These are phyloP conservation scores for Hirsutella minnesotensis DNA, from an alignment of 2,329 filamentous ascomycete genomes.

Conservation along the genomic window DNA sequence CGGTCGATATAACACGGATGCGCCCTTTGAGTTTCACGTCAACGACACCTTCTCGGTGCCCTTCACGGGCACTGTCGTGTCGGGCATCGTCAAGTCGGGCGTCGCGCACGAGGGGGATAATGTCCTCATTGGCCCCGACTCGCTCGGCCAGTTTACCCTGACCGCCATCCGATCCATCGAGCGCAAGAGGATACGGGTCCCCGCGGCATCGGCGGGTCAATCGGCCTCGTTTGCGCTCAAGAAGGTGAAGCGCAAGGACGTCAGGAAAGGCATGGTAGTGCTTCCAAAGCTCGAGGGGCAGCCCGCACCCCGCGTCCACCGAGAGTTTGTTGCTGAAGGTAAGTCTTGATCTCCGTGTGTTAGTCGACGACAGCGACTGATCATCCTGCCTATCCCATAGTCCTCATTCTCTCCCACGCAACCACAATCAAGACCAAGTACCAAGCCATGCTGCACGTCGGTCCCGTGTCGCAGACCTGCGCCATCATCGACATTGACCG, in stretches of 20 bases:
- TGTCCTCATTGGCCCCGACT: constrained; percentile 81
- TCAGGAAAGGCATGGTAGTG: constrained; percentile 96
- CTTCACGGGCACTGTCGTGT: constrained; percentile 92
- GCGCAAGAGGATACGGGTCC: constrained; percentile 81
- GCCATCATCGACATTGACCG: constrained; percentile 95
- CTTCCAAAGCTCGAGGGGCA: constrained; percentile 70
- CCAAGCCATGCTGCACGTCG: constrained; percentile 96
- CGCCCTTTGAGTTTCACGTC: constrained; percentile 86
- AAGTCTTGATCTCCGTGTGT: constrained; percentile 15
- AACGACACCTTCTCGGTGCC: constrained; percentile 98
- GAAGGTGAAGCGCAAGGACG: constrained; percentile 77
- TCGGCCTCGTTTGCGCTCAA: constrained; percentile 87
- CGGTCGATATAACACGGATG: constrained; percentile 79
- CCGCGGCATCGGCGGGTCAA: constrained; percentile 80
- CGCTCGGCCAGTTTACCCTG: constrained; percentile 75
- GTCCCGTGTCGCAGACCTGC: constrained; percentile 88
- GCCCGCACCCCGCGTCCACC: constrained; percentile 56
- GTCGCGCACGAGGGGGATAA: constrained; percentile 84
- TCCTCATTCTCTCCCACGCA: constrained; percentile 87
- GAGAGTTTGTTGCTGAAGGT: constrained; percentile 72
- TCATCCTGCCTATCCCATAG: no score
- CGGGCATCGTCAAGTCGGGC: constrained; percentile 80
- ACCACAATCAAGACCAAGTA: constrained; percentile 97
- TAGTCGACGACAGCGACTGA: no score
- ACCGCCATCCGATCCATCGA: constrained; percentile 90